Conservation (phyloP, 2,329 filamentous ascomycete genomes). For the Trichoderma harzianum region DNA sequence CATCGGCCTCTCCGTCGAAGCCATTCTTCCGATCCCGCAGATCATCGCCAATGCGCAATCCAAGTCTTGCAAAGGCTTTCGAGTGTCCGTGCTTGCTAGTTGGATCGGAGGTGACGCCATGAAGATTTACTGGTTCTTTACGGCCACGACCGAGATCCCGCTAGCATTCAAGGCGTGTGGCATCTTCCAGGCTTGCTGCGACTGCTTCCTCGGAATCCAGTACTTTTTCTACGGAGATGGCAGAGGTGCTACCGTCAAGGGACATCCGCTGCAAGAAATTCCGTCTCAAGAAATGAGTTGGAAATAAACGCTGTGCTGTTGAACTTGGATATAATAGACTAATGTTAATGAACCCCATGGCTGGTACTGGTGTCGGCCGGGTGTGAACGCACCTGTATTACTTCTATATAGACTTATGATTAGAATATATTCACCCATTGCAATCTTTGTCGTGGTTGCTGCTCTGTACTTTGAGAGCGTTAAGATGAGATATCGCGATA, state of each 20-base stretch:
- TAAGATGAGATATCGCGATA: background rate
- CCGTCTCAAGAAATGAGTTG: slow-evolving; percentile 30
- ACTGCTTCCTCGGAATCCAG: slow-evolving; percentile 70
- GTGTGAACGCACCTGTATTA: background rate
- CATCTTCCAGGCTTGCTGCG: slow-evolving; percentile 75
- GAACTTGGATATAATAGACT: slow-evolving; percentile 10
- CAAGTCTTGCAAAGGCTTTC: slow-evolving; percentile 72
- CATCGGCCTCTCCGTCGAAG: slow-evolving; percentile 74
- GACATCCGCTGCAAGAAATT: slow-evolving; percentile 36
- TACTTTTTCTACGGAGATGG: slow-evolving; percentile 67
- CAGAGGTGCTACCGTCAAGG: slow-evolving; percentile 33
- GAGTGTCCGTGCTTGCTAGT: slow-evolving; percentile 69
- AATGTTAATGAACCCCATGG: slow-evolving; percentile 14
- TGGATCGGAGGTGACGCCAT: slow-evolving; percentile 79
- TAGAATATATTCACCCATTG: background rate
- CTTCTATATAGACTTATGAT: background rate
- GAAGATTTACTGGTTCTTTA: slow-evolving; percentile 88
- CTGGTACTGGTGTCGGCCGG: background rate
- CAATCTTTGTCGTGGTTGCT: background rate
- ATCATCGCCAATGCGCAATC: slow-evolving; percentile 67
- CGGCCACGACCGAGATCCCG: slow-evolving; percentile 65
- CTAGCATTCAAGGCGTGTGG: slow-evolving; percentile 79
- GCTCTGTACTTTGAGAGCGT: background rate
- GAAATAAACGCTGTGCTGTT: slow-evolving; percentile 24
- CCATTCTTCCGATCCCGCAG: slow-evolving; percentile 77